These are phyloP conservation scores for Cordyceps pruinosa DNA, from an alignment of 2,329 filamentous ascomycete genomes.

Conservation along the genomic window DNA sequence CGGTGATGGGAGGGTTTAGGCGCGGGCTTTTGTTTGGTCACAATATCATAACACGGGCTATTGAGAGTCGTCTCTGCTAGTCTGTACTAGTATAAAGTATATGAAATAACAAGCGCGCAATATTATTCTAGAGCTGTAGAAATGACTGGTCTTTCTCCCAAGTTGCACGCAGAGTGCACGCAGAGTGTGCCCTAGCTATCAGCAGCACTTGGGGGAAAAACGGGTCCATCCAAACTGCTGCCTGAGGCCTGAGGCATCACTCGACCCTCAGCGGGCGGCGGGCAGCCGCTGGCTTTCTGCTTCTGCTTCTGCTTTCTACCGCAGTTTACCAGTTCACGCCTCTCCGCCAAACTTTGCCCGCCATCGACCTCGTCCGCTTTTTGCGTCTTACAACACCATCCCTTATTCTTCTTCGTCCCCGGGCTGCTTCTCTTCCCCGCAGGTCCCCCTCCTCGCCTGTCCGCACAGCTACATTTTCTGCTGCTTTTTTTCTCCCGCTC, in stretches of 20 bases:
- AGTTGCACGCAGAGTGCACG: too few relatives aligned
- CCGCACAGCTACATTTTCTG: not conserved
- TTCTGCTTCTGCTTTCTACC: slow-evolving; percentile 9
- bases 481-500: not conserved
- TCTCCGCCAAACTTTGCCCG: slow-evolving; percentile 10
- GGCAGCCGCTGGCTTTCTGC: not conserved
- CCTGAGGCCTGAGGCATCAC: not conserved
- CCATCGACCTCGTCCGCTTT: slow-evolving; percentile 3
- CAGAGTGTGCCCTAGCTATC: too few relatives aligned
- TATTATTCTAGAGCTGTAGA: too few relatives aligned
- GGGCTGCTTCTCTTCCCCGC: slow-evolving; percentile 7
- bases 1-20: not conserved
- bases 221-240: too few relatives aligned
- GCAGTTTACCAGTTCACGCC: slow-evolving; percentile 9
- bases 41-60: not conserved
- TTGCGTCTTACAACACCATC: slow-evolving; percentile 10
- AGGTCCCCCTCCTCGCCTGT: not conserved
- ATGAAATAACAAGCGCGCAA: too few relatives aligned
- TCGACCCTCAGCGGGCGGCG: not conserved
- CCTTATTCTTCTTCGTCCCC: not conserved
- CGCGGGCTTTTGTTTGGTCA: not conserved
- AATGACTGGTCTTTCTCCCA: too few relatives aligned
- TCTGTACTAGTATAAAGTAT: too few relatives aligned
- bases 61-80: too few relatives aligned
- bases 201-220: too few relatives aligned